Conservation (phyloP, 1,284 basidiomycete species). For the Thecaphora frezii region DNA sequence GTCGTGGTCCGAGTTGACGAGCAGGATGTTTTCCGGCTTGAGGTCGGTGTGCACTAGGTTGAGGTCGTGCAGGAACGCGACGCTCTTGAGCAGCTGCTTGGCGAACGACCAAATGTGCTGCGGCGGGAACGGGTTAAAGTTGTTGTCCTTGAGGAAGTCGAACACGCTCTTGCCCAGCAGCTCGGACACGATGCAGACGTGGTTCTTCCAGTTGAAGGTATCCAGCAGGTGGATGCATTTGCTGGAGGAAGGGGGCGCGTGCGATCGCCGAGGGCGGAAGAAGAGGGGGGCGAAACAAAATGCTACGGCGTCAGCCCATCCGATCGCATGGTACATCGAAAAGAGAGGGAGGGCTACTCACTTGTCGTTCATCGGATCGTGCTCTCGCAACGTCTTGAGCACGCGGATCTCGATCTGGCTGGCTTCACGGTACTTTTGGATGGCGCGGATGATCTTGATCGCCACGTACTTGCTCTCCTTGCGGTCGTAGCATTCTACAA, state of each 20-base stretch:
- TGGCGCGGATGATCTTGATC: slow-evolving; percentile 84
- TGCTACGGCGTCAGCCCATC: no score
- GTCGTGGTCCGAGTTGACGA: slow-evolving; percentile 80
- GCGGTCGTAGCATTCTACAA: slow-evolving; percentile 88
- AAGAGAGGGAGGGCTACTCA: slow-evolving; percentile 62
- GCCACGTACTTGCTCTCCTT: slow-evolving; percentile 73
- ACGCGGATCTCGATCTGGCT: slow-evolving; percentile 98
- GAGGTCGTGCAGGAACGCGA: slow-evolving; percentile 89
- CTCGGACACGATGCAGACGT: slow-evolving; percentile 96
- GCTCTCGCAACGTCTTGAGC: slow-evolving; percentile 83
- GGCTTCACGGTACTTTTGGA: slow-evolving; percentile 77
- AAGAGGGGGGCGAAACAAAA: no score
- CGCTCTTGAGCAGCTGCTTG: slow-evolving; percentile 84
- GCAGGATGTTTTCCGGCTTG: slow-evolving; percentile 81
- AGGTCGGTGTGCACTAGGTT: slow-evolving; percentile 95
- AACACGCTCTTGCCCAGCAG: slow-evolving; percentile 96
- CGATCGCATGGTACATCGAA: no score
- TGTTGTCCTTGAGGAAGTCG: slow-evolving; percentile 97
- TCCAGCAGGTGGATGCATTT: slow-evolving; percentile 96
- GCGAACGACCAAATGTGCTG: slow-evolving; percentile 96
- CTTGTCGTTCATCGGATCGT: slow-evolving; percentile 87
- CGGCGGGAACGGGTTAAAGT: slow-evolving; percentile 92
- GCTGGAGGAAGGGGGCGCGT: no score
- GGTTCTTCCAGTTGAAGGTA: slow-evolving; percentile 95
- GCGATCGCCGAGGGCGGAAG: no score